phyloP scores from a whole-genome alignment of 2,329 filamentous ascomycete genomes.

The Epichloe typhina region DNA sequence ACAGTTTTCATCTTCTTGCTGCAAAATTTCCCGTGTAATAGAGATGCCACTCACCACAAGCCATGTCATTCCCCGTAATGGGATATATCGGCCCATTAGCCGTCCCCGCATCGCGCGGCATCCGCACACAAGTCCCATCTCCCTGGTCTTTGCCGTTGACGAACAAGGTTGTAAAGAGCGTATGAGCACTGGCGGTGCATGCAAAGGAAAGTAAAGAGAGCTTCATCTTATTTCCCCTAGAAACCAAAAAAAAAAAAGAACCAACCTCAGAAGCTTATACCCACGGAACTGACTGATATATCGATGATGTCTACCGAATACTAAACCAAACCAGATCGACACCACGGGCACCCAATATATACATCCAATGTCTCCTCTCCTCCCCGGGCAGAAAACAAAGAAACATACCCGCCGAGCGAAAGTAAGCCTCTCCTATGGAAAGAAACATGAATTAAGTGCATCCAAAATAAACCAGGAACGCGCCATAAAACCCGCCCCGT shows the following conservation, averaged over 20 bases:
- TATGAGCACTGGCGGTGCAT: conserved; percentile 38
- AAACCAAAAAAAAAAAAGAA: too few species aligned
- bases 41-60: conserved; percentile 43
- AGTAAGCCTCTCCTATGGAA: background rate
- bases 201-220: conserved; percentile 23
- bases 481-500: conserved; percentile 1
- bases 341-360: too few species aligned
- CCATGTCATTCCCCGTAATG: conserved; percentile 49
- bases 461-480: background rate
- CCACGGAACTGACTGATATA: too few species aligned
- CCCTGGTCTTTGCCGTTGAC: conserved; percentile 51
- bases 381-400: too few species aligned
- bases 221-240: conserved; percentile 19
- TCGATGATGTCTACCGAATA: too few species aligned
- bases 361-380: too few species aligned
- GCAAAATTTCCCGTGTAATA: background rate
- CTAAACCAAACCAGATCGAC: too few species aligned
- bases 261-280: too few species aligned
- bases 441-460: background rate
- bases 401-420: background rate
- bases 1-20: background rate
- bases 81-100: conserved; percentile 45
- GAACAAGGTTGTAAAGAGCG: conserved; percentile 50
- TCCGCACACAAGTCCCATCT: conserved; percentile 58
- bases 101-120: conserved; percentile 38